phyloP scores from a whole-genome alignment of 805 yeast species.

The Komagataella mondaviorum region DNA sequence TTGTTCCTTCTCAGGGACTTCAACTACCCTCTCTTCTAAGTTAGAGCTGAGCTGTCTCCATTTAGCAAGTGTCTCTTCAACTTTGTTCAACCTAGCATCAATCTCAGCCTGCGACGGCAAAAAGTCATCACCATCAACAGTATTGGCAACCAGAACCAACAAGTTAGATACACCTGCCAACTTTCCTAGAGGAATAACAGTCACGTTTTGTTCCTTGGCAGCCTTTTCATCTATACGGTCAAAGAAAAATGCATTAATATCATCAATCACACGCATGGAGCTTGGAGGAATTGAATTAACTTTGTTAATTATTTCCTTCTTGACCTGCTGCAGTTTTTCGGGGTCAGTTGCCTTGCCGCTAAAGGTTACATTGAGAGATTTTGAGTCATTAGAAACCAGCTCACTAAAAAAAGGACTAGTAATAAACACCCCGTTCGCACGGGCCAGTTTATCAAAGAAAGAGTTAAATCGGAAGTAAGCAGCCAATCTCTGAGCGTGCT shows the following conservation, averaged over 20 bases:
- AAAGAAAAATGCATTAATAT: constrained; percentile 52
- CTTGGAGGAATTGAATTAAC: constrained; percentile 68
- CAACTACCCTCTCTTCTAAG: constrained; percentile 36
- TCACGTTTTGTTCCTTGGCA: constrained; percentile 32
- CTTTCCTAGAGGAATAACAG: constrained; percentile 45
- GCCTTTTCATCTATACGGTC: constrained; percentile 28
- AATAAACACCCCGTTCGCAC: constrained; percentile 26
- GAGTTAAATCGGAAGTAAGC: constrained; percentile 46
- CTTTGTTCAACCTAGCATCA: constrained; percentile 35
- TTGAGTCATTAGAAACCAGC: constrained; percentile 24
- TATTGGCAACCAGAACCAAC: constrained; percentile 42
- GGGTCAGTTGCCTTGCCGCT: constrained; percentile 2
- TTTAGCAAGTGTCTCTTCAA: constrained; percentile 37
- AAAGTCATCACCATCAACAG: constrained; percentile 46
- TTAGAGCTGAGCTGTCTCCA: constrained; percentile 45
- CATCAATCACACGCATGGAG: constrained; percentile 41
- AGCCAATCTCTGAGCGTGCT: constrained; percentile 68
- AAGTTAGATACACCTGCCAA: constrained; percentile 27
- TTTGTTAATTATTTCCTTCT: constrained; percentile 54
- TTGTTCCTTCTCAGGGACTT: constrained; percentile 43
- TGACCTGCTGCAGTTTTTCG: constrained; percentile 34
- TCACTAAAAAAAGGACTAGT: constrained; percentile 30
- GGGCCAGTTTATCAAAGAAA: constrained; percentile 30
- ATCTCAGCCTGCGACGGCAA: constrained; percentile 56
- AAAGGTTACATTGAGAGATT: constrained; percentile 21